These are phyloP conservation scores for Solanum phureja DNA, from an alignment of 257 asterid species.

Conservation along the genomic window DNA sequence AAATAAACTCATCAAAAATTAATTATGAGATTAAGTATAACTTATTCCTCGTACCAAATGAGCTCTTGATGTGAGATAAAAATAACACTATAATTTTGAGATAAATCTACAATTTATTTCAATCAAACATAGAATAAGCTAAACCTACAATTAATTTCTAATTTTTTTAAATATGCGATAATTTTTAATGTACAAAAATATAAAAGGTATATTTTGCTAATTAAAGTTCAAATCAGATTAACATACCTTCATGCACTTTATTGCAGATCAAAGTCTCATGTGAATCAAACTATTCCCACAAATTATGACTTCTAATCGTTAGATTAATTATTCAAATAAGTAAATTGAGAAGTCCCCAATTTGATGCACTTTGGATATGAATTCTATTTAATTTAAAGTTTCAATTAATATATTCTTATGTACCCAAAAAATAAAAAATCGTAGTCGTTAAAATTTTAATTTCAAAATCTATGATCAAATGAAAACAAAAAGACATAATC, in stretches of 20 bases:
- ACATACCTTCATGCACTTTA: background rate
- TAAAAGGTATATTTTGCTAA: background rate
- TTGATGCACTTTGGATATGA: background rate
- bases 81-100: background rate
- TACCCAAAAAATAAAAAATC: too few species aligned
- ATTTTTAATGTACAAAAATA: too few species aligned
- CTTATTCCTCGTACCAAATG: background rate
- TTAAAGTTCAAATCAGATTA: background rate
- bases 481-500: background rate
- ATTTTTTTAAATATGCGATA: too few species aligned
- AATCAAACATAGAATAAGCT: background rate
- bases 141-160: too few species aligned
- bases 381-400: too few species aligned
- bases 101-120: background rate
- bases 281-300: too few species aligned
- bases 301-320: background rate
- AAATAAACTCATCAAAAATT: too few species aligned
- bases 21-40: too few species aligned
- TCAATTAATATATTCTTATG: background rate
- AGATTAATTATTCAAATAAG: background rate
- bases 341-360: background rate
- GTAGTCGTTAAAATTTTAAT: too few species aligned
- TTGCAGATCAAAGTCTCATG: too few species aligned
- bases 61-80: background rate
- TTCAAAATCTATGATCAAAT: too few species aligned